Evolutionary conservation across 129 eudicot genomes (phyloP).

Genomic region (Tagetes patula): DNA sequence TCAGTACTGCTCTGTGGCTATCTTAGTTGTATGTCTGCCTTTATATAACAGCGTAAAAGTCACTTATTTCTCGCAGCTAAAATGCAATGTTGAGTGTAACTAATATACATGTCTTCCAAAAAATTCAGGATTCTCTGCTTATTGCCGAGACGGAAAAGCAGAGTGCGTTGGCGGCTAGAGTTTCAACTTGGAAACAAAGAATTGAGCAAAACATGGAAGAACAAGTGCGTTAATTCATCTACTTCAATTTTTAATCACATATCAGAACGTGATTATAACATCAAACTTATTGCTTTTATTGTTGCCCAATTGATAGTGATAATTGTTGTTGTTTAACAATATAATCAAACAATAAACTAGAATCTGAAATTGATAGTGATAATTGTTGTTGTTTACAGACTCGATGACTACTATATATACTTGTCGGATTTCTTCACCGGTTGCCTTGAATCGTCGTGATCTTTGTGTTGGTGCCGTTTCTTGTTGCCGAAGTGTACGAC

Average conservation of each 20-base stretch:
- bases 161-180: constrained; percentile 87
- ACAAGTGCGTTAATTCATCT: constrained; percentile 48
- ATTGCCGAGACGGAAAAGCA: constrained; percentile 79
- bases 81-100: not conserved
- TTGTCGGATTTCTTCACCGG: no score
- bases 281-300: not conserved
- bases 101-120: not conserved
- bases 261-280: not conserved
- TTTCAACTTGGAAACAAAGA: constrained; percentile 91
- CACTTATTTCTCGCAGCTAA: not conserved
- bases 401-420: no score
- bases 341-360: no score
- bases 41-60: not conserved
- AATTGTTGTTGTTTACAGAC: no score
- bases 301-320: no score
- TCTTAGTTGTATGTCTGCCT: not conserved
- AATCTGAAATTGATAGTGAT: no score
- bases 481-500: no score
- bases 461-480: no score
- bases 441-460: no score
- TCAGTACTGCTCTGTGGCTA: no score
- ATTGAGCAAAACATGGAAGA: constrained; percentile 86
- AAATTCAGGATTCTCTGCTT: constrained; percentile 76
- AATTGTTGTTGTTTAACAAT: no score
- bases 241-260: not conserved